These are phyloP conservation scores for Colletotrichum noveboracense DNA, from an alignment of 2,329 filamentous ascomycete species.

Conservation along the genomic window DNA sequence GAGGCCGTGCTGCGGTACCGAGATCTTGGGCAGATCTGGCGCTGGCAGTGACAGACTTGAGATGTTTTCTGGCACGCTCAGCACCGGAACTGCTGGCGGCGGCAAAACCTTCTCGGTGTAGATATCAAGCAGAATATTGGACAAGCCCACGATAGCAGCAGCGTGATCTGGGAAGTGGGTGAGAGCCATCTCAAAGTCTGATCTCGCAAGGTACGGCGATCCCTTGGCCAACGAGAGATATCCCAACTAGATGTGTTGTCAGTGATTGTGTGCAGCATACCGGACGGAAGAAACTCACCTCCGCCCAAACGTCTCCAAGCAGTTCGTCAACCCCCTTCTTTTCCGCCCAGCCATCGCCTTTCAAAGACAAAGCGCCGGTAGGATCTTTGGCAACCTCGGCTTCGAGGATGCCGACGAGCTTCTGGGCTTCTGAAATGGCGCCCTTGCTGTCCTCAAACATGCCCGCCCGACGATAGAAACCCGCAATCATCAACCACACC, in stretches of 20 bases:
- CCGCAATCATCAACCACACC: conserved; percentile 90
- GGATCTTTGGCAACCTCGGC: conserved; percentile 66
- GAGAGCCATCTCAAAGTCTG: conserved; percentile 82
- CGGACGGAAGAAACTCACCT: conserved; percentile 59
- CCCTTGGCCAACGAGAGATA: conserved; percentile 67
- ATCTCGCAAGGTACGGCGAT: conserved; percentile 71
- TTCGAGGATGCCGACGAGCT: conserved; percentile 76
- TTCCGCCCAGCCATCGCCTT: conserved; percentile 75
- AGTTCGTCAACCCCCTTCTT: conserved; percentile 83
- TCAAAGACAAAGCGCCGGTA: conserved; percentile 66
- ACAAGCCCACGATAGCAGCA: conserved; percentile 79
- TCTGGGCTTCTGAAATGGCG: conserved; percentile 81
- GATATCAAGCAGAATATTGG: conserved; percentile 85
- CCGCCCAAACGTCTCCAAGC: conserved; percentile 82
- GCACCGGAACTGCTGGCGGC: conserved; percentile 54
- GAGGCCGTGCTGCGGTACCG: conserved; percentile 28
- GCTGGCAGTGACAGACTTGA: conserved; percentile 7
- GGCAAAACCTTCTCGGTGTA: conserved; percentile 74
- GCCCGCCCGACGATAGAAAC: conserved; percentile 82
- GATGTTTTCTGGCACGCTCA: conserved; percentile 38
- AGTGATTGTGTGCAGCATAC: conserved; percentile 21
- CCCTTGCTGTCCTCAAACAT: conserved; percentile 81
- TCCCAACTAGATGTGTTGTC: conserved; percentile 61
- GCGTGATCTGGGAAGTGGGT: conserved; percentile 82
- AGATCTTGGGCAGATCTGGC: conserved; percentile 4